Conservation (phyloP, 495 filamentous ascomycete species). For the Tuber borchii region DNA sequence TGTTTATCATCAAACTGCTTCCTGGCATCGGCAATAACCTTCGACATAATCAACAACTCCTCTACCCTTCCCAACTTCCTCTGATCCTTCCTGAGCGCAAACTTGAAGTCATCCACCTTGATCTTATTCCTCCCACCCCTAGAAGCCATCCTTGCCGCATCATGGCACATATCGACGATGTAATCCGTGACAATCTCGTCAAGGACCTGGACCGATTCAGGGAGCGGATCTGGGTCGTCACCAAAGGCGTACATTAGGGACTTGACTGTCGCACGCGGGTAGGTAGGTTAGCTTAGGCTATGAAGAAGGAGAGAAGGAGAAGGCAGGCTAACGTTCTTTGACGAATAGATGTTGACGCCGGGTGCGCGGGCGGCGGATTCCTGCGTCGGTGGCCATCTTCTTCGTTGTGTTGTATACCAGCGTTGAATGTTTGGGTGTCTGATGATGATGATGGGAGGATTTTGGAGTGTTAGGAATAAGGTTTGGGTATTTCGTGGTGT, state of each 20-base stretch:
- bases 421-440: constrained; percentile 1
- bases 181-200: constrained; percentile 94
- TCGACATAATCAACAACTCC: constrained; percentile 57
- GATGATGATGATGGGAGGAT: constrained; percentile 6
- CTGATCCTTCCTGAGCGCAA: constrained; percentile 76
- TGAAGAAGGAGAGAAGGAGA: constrained; percentile 2
- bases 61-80: constrained; percentile 81
- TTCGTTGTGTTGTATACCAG: background rate
- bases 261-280: constrained; percentile 52
- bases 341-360: constrained; percentile 79
- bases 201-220: constrained; percentile 73
- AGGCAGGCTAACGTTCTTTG: constrained; percentile 60
- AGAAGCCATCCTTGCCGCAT: constrained; percentile 71
- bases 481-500: background rate
- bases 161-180: constrained; percentile 80
- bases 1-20: constrained; percentile 45
- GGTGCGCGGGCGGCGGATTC: constrained; percentile 37
- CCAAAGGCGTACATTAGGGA: constrained; percentile 82
- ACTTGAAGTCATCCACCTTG: constrained; percentile 96
- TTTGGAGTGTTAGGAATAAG: background rate
- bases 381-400: constrained; percentile 38
- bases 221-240: constrained; percentile 63
- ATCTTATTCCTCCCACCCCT: constrained; percentile 85
- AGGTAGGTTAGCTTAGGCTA: constrained; percentile 26
- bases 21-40: constrained; percentile 41